Evolutionary conservation across 345 rosid genomes (phyloP).

Genomic region (Odontarrhena argentea): DNA sequence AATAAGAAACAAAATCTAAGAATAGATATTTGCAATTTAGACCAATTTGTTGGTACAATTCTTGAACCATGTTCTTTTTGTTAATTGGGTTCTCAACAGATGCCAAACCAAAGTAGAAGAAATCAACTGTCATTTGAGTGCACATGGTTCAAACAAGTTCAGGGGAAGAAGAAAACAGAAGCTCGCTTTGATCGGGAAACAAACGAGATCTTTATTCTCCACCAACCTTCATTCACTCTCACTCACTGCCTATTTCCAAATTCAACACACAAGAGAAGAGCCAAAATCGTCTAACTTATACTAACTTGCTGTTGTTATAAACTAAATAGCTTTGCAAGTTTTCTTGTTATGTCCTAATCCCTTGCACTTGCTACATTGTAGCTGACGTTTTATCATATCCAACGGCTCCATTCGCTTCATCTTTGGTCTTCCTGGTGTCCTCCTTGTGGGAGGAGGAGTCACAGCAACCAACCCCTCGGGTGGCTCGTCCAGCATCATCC

Average conservation of each 20-base stretch:
- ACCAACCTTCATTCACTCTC: constrained; percentile 2
- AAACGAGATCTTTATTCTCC: constrained; percentile 27
- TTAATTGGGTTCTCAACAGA: no score
- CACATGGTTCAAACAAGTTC: constrained; percentile 6
- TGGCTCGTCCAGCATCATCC: constrained; percentile 49
- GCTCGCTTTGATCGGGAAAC: constrained; percentile 14
- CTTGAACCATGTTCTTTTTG: no score
- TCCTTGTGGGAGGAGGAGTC: constrained; percentile 86
- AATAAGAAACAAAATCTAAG: background rate
- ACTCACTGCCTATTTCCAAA: background rate
- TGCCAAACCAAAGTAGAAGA: no score
- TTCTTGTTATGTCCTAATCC: constrained; percentile 95
- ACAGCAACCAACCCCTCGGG: constrained; percentile 51
- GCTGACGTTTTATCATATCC: constrained; percentile 76
- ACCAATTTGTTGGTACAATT: background rate
- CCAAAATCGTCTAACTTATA: constrained; percentile 35
- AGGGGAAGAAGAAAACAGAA: background rate
- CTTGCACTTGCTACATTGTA: constrained; percentile 97
- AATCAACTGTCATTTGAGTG: no score
- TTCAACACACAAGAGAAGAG: constrained; percentile 26
- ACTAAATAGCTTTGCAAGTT: constrained; percentile 71
- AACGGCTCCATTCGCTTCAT: constrained; percentile 61
- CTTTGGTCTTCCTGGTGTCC: constrained; percentile 86
- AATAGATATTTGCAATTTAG: background rate
- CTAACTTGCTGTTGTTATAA: constrained; percentile 24